phyloP scores from a whole-genome alignment of 2,329 filamentous ascomycete species.

The Colletotrichum shisoi region DNA sequence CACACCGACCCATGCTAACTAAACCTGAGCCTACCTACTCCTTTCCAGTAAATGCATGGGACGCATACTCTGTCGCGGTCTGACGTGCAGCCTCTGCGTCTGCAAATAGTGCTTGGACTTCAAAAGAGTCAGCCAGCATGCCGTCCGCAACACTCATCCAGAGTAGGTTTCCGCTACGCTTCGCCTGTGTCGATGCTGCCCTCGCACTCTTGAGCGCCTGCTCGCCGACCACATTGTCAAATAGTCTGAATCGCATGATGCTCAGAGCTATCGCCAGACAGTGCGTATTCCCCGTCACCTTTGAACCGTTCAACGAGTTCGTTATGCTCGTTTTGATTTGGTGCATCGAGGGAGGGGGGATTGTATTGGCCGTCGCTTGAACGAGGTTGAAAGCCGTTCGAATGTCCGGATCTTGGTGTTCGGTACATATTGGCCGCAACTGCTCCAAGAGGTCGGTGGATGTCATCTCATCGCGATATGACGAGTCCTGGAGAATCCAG shows the following conservation, averaged over 20 bases:
- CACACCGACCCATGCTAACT: slow-evolving; percentile 13
- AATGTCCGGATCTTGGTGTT: slow-evolving; percentile 77
- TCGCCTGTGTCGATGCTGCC: slow-evolving; percentile 72
- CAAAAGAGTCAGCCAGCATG: slow-evolving; percentile 77
- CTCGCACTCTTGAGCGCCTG: slow-evolving; percentile 79
- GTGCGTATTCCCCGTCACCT: slow-evolving; percentile 75
- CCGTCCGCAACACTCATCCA: slow-evolving; percentile 84
- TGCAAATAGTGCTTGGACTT: slow-evolving; percentile 70
- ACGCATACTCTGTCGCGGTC: slow-evolving; percentile 54
- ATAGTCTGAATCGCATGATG: slow-evolving; percentile 84
- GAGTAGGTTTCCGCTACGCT: slow-evolving; percentile 72
- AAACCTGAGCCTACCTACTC: slow-evolving; percentile 18
- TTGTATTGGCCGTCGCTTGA: slow-evolving; percentile 70
- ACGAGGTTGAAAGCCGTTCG: slow-evolving; percentile 80
- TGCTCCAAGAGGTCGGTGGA: slow-evolving; percentile 69
- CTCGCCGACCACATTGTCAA: slow-evolving; percentile 80
- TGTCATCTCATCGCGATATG: slow-evolving; percentile 64
- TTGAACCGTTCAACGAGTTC: slow-evolving; percentile 73
- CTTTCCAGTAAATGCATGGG: slow-evolving; percentile 52
- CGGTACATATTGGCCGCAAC: slow-evolving; percentile 71
- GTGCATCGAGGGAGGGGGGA: slow-evolving; percentile 71
- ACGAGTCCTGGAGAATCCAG: slow-evolving; percentile 73
- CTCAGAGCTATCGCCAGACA: slow-evolving; percentile 84
- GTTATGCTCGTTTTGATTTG: slow-evolving; percentile 82
- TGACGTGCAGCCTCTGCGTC: slow-evolving; percentile 54